phyloP scores from a whole-genome alignment of 305 asterid species.

The Ilex paraguariensis region DNA sequence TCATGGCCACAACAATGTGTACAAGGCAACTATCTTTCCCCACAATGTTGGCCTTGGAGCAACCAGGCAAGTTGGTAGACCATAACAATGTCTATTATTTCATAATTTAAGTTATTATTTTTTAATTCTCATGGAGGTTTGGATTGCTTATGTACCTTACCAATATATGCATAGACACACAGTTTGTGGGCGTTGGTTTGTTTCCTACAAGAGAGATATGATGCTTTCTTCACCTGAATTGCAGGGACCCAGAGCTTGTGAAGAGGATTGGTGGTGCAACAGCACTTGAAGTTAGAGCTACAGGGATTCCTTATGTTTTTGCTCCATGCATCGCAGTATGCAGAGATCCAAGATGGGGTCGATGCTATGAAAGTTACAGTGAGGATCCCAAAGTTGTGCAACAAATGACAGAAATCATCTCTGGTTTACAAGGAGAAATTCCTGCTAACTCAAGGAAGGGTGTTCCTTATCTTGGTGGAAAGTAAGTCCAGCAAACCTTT shows the following conservation, averaged over 20 bases:
- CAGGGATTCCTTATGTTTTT: conserved; percentile 75
- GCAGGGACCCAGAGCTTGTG: conserved; percentile 69
- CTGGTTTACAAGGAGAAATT: conserved; percentile 69
- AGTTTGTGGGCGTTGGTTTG: too few species aligned
- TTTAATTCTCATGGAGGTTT: not conserved
- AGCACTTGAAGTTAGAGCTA: conserved; percentile 84
- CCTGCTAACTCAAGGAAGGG: conserved; percentile 27
- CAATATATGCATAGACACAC: too few species aligned
- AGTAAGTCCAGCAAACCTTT: conserved; percentile 13
- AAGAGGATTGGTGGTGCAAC: conserved; percentile 85
- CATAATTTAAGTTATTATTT: not conserved
- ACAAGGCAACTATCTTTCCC: conserved; percentile 39
- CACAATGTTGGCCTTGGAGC: conserved; percentile 53
- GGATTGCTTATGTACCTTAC: too few species aligned
- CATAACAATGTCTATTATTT: not conserved
- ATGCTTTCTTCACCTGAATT: not conserved
- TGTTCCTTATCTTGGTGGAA: conserved; percentile 33
- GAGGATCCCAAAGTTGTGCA: conserved; percentile 60
- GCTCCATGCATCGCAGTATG: conserved; percentile 93
- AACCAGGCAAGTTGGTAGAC: conserved; percentile 22
- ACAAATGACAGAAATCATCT: conserved; percentile 53
- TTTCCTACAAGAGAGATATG: too few species aligned
- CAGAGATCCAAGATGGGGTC: conserved; percentile 80
- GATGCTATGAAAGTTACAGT: conserved; percentile 69
- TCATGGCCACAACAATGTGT: conserved; percentile 42